These are phyloP conservation scores for Plasmodium gonderi DNA, from an alignment of 169 alveolate genomes.

Conservation along the genomic window DNA sequence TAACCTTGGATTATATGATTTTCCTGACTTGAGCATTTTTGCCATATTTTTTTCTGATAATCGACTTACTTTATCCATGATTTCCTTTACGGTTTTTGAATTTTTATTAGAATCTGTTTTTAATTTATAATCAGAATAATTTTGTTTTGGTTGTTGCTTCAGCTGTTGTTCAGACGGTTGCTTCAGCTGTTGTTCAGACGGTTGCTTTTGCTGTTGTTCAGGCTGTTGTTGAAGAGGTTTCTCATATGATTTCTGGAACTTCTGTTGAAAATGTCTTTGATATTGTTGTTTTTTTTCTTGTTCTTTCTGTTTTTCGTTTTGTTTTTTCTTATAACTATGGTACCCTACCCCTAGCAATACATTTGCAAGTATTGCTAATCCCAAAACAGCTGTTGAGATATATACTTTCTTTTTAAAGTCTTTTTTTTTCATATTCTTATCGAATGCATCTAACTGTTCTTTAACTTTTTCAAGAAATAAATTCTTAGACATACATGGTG, in stretches of 20 bases:
- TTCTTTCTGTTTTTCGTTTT: not conserved
- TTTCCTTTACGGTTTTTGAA: not conserved
- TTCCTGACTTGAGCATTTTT: not conserved
- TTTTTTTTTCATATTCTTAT: constrained; percentile 12
- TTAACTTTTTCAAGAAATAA: not conserved
- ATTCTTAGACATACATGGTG: constrained; percentile 25
- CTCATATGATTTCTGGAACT: no score
- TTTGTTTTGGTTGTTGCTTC: no score
- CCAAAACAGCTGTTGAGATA: constrained; percentile 8
- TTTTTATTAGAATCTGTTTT: not conserved
- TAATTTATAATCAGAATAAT: no score
- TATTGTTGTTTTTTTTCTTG: no score
- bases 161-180: no score
- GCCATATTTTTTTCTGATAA: constrained; percentile 23
- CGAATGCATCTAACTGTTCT: not conserved
- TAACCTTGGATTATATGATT: not conserved
- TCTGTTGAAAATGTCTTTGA: no score
- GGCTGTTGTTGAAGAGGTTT: no score
- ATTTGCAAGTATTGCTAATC: constrained; percentile 19
- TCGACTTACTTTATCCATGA: not conserved
- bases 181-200: not conserved
- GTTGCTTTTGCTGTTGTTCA: not conserved
- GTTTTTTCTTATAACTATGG: constrained; percentile 8
- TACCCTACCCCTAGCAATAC: constrained; percentile 14
- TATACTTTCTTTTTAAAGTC: constrained; percentile 11